A percentile compares a stretch with the other conserved stretches of the same genome.
Conservation (phyloP, 2,329 filamentous ascomycete species). For the Cordyceps fumosorosea region DNA sequence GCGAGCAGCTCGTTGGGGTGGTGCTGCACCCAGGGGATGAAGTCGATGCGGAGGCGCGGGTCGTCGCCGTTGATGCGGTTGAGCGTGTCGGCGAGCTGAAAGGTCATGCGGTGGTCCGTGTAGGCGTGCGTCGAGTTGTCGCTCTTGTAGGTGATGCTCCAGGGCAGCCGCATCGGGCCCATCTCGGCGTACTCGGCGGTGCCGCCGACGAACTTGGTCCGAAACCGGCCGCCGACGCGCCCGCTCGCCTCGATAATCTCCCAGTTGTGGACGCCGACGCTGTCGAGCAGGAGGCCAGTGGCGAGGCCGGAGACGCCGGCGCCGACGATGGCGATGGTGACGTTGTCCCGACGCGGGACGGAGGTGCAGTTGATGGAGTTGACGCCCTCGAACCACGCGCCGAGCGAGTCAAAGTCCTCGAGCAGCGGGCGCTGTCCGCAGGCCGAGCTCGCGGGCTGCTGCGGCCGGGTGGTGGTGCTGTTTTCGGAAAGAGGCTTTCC, state of each 20-base stretch:
- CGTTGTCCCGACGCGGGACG: constrained; percentile 17
- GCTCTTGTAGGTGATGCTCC: constrained; percentile 31
- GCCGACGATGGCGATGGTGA: constrained; percentile 27
- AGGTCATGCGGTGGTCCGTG: constrained; percentile 36
- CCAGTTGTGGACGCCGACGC: constrained; percentile 38
- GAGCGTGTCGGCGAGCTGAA: constrained; percentile 33
- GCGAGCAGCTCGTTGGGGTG: constrained; percentile 23
- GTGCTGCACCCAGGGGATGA: constrained; percentile 35
- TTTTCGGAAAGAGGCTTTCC: background rate
- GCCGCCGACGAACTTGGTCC: constrained; percentile 35
- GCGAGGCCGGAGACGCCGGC: constrained; percentile 28
- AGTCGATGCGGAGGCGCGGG: constrained; percentile 28
- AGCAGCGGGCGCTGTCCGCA: constrained; percentile 5
- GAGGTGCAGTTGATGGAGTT: constrained; percentile 26
- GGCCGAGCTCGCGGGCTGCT: background rate
- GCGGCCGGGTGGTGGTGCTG: background rate
- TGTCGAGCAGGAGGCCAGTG: constrained; percentile 31
- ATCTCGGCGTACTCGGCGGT: constrained; percentile 31
- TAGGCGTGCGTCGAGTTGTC: constrained; percentile 35
- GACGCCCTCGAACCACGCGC: constrained; percentile 34
- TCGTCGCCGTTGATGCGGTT: constrained; percentile 32
- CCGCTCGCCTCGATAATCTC: constrained; percentile 36
- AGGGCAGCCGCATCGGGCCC: constrained; percentile 38
- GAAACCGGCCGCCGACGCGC: constrained; percentile 36
- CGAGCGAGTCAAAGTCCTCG: constrained; percentile 25